Percentiles rank a stretch among this genome's conserved stretches.
phyloP scores from a whole-genome alignment of 345 rosid species.

The Brassica incana region DNA sequence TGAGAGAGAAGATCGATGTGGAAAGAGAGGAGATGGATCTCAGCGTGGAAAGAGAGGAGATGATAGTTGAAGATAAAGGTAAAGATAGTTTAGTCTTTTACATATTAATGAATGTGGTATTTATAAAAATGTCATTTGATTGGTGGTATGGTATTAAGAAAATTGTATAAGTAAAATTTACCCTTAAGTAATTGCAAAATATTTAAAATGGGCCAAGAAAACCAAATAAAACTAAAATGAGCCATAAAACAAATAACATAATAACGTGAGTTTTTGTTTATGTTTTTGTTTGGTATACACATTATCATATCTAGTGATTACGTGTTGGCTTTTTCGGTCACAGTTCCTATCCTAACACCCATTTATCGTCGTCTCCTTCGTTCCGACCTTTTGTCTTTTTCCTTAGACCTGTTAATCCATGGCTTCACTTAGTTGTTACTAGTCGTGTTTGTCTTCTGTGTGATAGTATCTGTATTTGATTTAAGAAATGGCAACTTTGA shows the following conservation, averaged over 20 bases:
- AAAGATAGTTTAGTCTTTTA: neutral
- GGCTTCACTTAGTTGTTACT: slow-evolving; percentile 20
- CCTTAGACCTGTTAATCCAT: slow-evolving; percentile 22
- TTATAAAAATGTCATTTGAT: too few relatives aligned
- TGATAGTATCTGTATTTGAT: slow-evolving; percentile 8
- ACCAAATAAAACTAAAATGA: too few relatives aligned
- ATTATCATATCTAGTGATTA: neutral
- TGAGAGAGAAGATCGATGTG: neutral
- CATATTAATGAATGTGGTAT: neutral
- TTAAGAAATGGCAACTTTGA: slow-evolving; percentile 71
- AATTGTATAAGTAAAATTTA: neutral
- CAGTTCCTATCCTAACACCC: neutral
- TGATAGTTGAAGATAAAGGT: neutral
- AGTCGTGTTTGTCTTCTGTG: slow-evolving; percentile 10
- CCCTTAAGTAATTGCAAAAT: neutral
- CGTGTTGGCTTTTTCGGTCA: neutral
- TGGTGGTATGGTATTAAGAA: neutral
- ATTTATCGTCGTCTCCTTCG: slow-evolving; percentile 8
- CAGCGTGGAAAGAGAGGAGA: neutral
- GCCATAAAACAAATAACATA: too few relatives aligned
- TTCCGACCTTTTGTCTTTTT: neutral
- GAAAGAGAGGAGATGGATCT: neutral
- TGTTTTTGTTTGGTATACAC: too few relatives aligned
- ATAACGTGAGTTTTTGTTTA: too few relatives aligned
- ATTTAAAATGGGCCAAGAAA: too few relatives aligned